Evolutionary conservation across 2,329 filamentous ascomycete species (phyloP).

Genomic region (Aspergillus persii): DNA sequence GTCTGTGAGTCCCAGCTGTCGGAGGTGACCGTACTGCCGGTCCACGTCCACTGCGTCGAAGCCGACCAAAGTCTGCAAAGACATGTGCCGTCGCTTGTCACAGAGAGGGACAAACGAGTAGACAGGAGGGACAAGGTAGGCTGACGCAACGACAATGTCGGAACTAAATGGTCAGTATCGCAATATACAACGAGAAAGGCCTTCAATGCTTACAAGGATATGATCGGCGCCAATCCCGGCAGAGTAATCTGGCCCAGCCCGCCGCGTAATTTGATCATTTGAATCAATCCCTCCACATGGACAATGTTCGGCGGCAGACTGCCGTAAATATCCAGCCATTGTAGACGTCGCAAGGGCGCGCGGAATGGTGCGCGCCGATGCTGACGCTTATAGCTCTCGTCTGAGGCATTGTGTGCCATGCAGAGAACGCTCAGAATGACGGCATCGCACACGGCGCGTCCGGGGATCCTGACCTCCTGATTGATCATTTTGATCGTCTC

Average conservation of each 20-base stretch:
- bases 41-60: conserved; percentile 27
- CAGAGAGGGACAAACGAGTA: conserved; percentile 29
- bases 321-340: conserved; percentile 39
- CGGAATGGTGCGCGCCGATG: conserved; percentile 28
- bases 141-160: conserved; percentile 27
- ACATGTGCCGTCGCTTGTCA: conserved; percentile 15
- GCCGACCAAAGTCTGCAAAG: conserved; percentile 25
- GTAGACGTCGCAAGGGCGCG: conserved; percentile 34
- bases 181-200: too few relatives aligned
- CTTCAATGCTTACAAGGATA: conserved; percentile 36
- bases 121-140: conserved; percentile 21
- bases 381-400: conserved; percentile 14
- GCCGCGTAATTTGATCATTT: conserved; percentile 37
- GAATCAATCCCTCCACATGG: conserved; percentile 34
- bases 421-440: conserved; percentile 37
- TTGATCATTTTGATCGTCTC: conserved; percentile 38
- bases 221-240: conserved; percentile 35
- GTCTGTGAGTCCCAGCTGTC: conserved; percentile 25
- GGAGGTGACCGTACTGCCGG: conserved; percentile 22
- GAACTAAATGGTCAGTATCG: conserved; percentile 18
- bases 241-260: conserved; percentile 36
- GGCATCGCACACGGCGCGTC: conserved; percentile 33
- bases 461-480: conserved; percentile 30
- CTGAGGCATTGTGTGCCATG: conserved; percentile 32
- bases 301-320: conserved; percentile 34